phyloP scores from a whole-genome alignment of 108 stramenopile genomes.

The Skeletonema potamos region DNA sequence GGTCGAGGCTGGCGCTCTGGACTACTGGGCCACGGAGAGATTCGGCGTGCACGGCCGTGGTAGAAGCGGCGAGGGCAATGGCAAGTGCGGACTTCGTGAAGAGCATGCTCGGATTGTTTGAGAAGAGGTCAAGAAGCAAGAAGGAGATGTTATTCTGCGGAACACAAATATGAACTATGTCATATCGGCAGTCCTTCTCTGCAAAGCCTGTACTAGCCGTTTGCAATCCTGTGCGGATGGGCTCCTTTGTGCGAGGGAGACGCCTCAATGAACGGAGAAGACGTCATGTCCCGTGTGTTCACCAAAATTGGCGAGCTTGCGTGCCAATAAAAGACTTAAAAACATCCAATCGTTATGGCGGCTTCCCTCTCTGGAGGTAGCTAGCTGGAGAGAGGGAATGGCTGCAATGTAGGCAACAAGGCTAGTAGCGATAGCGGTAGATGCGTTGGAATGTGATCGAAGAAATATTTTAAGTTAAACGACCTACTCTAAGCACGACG shows the following conservation, averaged over 20 bases:
- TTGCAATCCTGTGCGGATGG: background rate
- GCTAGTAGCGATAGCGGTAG: background rate
- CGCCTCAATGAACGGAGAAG: background rate
- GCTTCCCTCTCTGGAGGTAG: too few relatives aligned
- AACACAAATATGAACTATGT: too few relatives aligned
- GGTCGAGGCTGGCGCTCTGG: background rate
- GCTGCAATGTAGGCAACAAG: background rate
- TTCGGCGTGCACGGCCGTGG: background rate
- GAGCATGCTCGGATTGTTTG: background rate
- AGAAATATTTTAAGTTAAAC: background rate
- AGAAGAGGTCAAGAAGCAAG: too few relatives aligned
- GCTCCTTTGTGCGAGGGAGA: background rate
- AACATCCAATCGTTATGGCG: too few relatives aligned
- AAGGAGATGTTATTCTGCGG: too few relatives aligned
- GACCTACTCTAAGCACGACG: background rate
- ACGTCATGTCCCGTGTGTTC: background rate
- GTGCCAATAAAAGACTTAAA: too few relatives aligned
- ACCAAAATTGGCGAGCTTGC: background rate
- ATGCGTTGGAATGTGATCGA: background rate
- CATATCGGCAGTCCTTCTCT: too few relatives aligned
- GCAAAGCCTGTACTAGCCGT: too few relatives aligned
- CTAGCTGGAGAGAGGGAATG: too few relatives aligned
- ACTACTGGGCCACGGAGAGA: background rate
- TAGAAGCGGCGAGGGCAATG: background rate
- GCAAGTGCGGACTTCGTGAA: background rate